phyloP scores from a whole-genome alignment of 805 yeast genomes.

The Tetrapisispora iriomotensis region DNA sequence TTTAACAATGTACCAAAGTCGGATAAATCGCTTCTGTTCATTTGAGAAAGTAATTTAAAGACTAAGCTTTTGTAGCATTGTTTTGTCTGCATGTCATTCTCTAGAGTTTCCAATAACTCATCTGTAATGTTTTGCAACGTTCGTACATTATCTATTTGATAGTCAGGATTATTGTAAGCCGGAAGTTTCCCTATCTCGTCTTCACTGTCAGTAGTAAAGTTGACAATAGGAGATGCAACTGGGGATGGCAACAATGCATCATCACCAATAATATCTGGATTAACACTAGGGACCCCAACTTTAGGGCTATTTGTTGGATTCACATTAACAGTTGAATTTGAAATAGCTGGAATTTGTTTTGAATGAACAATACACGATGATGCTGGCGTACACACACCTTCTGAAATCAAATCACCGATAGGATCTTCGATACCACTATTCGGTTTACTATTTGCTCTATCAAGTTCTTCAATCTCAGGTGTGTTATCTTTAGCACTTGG shows the following conservation, averaged over 20 bases:
- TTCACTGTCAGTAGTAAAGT: background rate
- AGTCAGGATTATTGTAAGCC: background rate
- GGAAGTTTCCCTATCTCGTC: background rate
- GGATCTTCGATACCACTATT: background rate
- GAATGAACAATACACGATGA: background rate
- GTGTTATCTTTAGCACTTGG: background rate
- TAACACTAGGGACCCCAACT: constrained; percentile 1
- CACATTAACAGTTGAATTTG: background rate
- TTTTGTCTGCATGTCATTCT: constrained; percentile 9
- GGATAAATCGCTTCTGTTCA: constrained; percentile 23
- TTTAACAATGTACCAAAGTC: constrained; percentile 24
- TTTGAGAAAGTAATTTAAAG: constrained; percentile 20
- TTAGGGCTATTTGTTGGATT: constrained; percentile 3
- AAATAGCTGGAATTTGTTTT: background rate
- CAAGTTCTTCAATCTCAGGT: background rate
- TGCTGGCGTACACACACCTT: constrained; percentile 1
- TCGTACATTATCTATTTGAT: background rate
- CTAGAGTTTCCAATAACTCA: constrained; percentile 11
- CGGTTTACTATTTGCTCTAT: background rate
- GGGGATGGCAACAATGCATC: constrained; percentile 27
- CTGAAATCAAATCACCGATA: background rate
- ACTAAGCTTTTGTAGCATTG: constrained; percentile 15
- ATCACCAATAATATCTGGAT: constrained; percentile 8
- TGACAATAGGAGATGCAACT: constrained; percentile 21
- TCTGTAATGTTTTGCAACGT: constrained; percentile 1